phyloP scores from a whole-genome alignment of 306 rosid species.

The peach (Prunus persica) region Prunus_persica_NCBIv2 NC_034014.1:2509501-2510000 shows the following conservation, averaged over 20 bases:
- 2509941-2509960: slow-evolving; percentile 52
- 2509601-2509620: no score
- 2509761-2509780: neutral
- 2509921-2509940: slow-evolving; percentile 37
- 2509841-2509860: neutral
- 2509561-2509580: slow-evolving; percentile 30
- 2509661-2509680: neutral
- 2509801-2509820: neutral
- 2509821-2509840: neutral
- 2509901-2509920: slow-evolving; percentile 22
- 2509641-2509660: neutral
- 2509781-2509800: neutral
- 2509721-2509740: no score
- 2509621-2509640: neutral
- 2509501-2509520: slow-evolving; percentile 56
- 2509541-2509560: slow-evolving; percentile 51
- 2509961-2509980: slow-evolving; percentile 51
- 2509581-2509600: no score
- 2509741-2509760: neutral
- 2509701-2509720: no score
- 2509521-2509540: slow-evolving; percentile 26
- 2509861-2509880: neutral
- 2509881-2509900: slow-evolving; percentile 21
- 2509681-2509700: no score
- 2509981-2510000: slow-evolving; percentile 1